Base-by-base conservation (phyloP, 352 stramenopile species). In the Phytophthora lateralis region DNA sequence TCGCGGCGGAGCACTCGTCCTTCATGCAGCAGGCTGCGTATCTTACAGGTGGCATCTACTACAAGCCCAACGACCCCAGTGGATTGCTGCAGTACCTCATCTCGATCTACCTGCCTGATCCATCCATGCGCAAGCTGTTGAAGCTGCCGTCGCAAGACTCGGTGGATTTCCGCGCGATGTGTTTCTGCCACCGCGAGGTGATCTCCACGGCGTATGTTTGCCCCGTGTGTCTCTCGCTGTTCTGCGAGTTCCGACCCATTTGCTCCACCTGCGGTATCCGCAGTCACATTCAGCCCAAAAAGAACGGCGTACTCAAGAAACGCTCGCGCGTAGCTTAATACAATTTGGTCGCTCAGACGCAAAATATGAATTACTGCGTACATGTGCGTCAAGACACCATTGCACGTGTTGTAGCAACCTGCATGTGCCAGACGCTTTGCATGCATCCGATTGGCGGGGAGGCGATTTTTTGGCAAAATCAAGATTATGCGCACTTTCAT, bases 11-110 rank as follows among this genome's bases (percentile, higher is more conserved):
- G 26, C 86, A 90, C 53, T 96, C 88, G 59, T 81, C 83, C 46
- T 95, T 96, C 68, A 78, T 96, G 76, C 88, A 96, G 61, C 88
- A 96, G 43, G 88, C 88, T 9, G 82, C 86, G 34, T 95, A 96
- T 75, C 68, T 95, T 21, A 94, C 86, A 0, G 84, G 86, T 20
- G 88, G 88, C 12, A 90, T 96, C 63, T 91, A 95, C 77, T 96
- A 90, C 72, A 92, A 93, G 51, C 83, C 85, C 14, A 84, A 78
- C 29, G 71, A 92, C 56, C 68, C 76, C 48, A 80, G 66, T 39
- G 85, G 78, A 1, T 55, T 96, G 41, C 74, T 93, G 29, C 82
- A 96, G 67, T 94, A 96, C 57, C 75, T 96, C 38, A 78, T 96
- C 32, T 87, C 88, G 15, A 90, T 96, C 68, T 96, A 93, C 63